Evolutionary conservation across 2,329 filamentous ascomycete species (phyloP), one percentile per base, ranked within the genome.

Genomic region (Sporothrix protearum): DNA sequence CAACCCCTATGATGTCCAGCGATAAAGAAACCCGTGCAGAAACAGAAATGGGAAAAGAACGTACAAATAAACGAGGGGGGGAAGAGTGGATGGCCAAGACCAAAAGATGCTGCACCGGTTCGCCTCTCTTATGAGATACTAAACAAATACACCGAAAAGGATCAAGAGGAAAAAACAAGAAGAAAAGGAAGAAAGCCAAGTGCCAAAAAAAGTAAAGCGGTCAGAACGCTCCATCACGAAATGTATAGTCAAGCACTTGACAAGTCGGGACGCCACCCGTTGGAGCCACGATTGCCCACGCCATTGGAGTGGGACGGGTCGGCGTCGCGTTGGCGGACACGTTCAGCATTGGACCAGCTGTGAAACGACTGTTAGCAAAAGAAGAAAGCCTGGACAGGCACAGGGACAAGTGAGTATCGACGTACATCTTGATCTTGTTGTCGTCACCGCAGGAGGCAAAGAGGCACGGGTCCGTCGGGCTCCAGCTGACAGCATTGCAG

Each of bases 401-500:
- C 2, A 42, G 9, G 39, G 5, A 12, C 4, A 42, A 53, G 30
- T 12, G 2, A 12, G 39, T 12, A 10, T 16, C 70, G 68, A 55
- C 19, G 83, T 84, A 97, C 91, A 99, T 94, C 81, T 91, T 90
- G 74, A 98, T 90, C 78, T 87, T 89, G 70, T 86, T 85, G 78
- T 98, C 96, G 79, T 99, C 96, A 22, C 95, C 94, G 72, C 92
- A 95, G 14, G 94, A 95, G 19, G 94, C 96, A 80, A 97, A 93
- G 83, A 97, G 91, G 73, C 88, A 88, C 0, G 93, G 89, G 77
- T 97, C 88, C 12, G 83, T 85, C 0, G 96, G 94, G 77, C 95
- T 96, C 95, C 96, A 99, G 28, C 91, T 87, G 49, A 96, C 92
- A 8, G 93, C 88, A 78, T 97, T 98, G 75, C 96, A 95, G 45